Evolutionary conservation across 257 asterid species (phyloP).

Genomic region (Capsicum pubescens): DNA sequence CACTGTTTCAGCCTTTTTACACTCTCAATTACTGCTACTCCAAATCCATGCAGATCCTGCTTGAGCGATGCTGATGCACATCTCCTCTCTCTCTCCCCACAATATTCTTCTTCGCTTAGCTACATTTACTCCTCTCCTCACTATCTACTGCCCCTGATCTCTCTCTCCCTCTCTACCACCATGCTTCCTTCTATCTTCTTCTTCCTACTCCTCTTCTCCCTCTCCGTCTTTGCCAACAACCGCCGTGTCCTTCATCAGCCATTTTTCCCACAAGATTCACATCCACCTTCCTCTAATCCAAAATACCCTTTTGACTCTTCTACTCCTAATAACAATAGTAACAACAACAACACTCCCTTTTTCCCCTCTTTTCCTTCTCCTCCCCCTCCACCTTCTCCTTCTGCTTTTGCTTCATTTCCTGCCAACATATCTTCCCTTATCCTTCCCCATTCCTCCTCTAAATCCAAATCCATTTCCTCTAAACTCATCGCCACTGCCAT

Average conservation of each 20-base stretch:
- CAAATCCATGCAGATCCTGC: constrained; percentile 32
- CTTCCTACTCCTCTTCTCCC: constrained; percentile 24
- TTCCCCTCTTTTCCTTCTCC: constrained; percentile 61
- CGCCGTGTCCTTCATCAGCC: constrained; percentile 87
- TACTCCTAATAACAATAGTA: constrained; percentile 25
- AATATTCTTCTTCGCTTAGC: background rate
- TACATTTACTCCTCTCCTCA: background rate
- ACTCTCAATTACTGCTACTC: background rate
- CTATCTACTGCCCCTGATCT: background rate
- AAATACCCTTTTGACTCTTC: constrained; percentile 57
- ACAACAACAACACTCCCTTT: constrained; percentile 50
- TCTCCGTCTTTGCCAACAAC: constrained; percentile 34
- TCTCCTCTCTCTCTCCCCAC: constrained; percentile 13
- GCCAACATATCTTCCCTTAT: constrained; percentile 62
- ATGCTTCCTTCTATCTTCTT: constrained; percentile 37
- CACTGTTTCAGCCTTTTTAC: background rate
- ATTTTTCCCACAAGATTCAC: constrained; percentile 52
- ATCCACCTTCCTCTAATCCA: constrained; percentile 45
- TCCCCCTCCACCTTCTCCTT: constrained; percentile 66
- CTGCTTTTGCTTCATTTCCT: constrained; percentile 70
- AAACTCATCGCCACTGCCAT: constrained; percentile 67
- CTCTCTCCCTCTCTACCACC: constrained; percentile 28
- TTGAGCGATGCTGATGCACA: background rate
- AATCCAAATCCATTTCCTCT: constrained; percentile 51
- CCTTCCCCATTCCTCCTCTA: constrained; percentile 50